Evolutionary conservation across 805 yeast genomes (phyloP).

Genomic region (Candida montana): DNA sequence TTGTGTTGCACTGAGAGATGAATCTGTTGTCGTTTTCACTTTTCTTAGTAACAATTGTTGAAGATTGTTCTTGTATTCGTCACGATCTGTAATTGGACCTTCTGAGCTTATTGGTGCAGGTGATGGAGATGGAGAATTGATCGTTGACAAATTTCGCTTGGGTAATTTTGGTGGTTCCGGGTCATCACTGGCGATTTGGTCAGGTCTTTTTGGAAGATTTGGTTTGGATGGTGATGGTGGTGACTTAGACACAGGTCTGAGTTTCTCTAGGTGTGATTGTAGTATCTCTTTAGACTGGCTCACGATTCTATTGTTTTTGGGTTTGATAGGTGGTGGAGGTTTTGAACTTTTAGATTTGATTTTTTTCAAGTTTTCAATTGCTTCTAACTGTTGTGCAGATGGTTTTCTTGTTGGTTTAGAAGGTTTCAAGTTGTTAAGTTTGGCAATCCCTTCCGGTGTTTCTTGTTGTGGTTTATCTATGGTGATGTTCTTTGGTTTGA

Average conservation of each 20-base stretch:
- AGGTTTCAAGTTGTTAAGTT: constrained; percentile 17
- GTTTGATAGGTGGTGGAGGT: constrained; percentile 8
- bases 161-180: background rate
- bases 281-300: constrained; percentile 19
- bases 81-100: background rate
- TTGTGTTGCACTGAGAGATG: constrained; percentile 6
- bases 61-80: constrained; percentile 11
- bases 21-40: constrained; percentile 20
- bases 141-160: background rate
- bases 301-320: constrained; percentile 18
- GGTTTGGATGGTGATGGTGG: background rate
- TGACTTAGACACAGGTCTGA: constrained; percentile 5
- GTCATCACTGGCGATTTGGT: background rate
- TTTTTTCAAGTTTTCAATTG: constrained; percentile 16
- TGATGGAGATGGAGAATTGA: background rate
- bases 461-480: constrained; percentile 2
- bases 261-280: constrained; percentile 9
- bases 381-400: constrained; percentile 20
- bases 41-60: constrained; percentile 13
- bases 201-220: background rate
- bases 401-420: constrained; percentile 19
- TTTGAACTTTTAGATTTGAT: constrained; percentile 6
- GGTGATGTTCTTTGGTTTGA: constrained; percentile 7
- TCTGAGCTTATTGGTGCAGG: background rate
- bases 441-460: constrained; percentile 10